Percentiles rank a stretch among this genome's conserved stretches.
These are phyloP conservation scores for Entonaema liquescens DNA, from an alignment of 495 filamentous ascomycete species.

Conservation along the genomic window DNA sequence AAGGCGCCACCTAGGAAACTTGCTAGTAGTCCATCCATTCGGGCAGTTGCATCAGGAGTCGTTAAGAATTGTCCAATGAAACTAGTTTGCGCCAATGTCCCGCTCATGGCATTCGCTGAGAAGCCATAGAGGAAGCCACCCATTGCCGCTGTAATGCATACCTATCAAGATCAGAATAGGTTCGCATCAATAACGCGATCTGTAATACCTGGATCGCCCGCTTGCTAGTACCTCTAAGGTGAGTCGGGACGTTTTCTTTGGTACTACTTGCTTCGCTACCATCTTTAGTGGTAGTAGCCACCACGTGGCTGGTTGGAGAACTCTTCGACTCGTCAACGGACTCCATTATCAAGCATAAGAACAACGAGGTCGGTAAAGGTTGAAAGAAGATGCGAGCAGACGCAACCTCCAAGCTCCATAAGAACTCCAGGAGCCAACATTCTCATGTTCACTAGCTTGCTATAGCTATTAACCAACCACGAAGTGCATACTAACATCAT, in stretches of 20 bases:
- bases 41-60: background rate
- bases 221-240: background rate
- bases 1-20: background rate
- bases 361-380: background rate
- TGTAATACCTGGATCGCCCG: background rate
- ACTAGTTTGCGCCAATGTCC: background rate
- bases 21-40: background rate
- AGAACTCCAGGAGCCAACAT: background rate
- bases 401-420: background rate
- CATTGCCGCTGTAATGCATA: background rate
- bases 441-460: background rate
- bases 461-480: background rate
- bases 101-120: background rate
- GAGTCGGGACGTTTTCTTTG: background rate
- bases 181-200: background rate
- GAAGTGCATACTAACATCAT: background rate
- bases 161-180: background rate
- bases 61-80: background rate
- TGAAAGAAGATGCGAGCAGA: background rate
- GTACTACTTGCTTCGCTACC: background rate
- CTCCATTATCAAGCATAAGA: background rate
- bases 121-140: background rate
- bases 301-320: background rate
- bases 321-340: background rate
- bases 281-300: background rate